phyloP scores from a whole-genome alignment of 768 basidiomycete species.

The Melanogaster broomeanus region DNA sequence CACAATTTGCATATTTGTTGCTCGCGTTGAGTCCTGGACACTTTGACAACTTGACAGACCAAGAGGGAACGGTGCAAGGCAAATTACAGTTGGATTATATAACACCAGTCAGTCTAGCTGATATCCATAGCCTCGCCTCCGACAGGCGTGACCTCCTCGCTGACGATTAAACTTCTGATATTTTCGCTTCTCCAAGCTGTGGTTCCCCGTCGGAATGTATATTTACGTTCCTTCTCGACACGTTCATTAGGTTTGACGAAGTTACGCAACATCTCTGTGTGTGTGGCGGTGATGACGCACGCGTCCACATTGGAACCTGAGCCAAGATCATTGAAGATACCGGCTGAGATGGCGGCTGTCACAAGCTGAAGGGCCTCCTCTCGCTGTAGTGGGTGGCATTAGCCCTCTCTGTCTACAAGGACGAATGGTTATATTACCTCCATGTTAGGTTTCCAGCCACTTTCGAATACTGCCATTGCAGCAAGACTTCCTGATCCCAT shows the following conservation, averaged over 20 bases:
- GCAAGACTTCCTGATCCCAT: slow-evolving; percentile 98
- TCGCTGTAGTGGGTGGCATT: slow-evolving; percentile 47
- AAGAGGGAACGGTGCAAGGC: not conserved
- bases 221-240: slow-evolving; percentile 70
- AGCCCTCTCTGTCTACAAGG: not conserved
- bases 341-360: slow-evolving; percentile 84
- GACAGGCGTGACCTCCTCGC: slow-evolving; percentile 62
- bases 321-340: slow-evolving; percentile 99
- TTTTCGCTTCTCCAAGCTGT: slow-evolving; percentile 87
- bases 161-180: slow-evolving; percentile 69
- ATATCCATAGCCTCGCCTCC: slow-evolving; percentile 81
- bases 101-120: slow-evolving; percentile 43
- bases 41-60: not conserved
- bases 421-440: slow-evolving; percentile 47
- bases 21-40: no score
- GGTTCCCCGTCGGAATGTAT: slow-evolving; percentile 79
- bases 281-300: slow-evolving; percentile 84
- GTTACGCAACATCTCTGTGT: slow-evolving; percentile 93
- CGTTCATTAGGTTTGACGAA: slow-evolving; percentile 90
- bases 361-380: slow-evolving; percentile 83
- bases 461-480: slow-evolving; percentile 98
- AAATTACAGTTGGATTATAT: slow-evolving; percentile 7
- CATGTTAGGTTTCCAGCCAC: slow-evolving; percentile 79
- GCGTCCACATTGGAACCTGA: slow-evolving; percentile 99
- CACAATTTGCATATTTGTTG: slow-evolving; percentile 15